A percentile compares a stretch with the other conserved stretches of the same genome.
Evolutionary conservation across 2,329 filamentous ascomycete species (phyloP).

Genomic region (Calonectria pteridis): DNA sequence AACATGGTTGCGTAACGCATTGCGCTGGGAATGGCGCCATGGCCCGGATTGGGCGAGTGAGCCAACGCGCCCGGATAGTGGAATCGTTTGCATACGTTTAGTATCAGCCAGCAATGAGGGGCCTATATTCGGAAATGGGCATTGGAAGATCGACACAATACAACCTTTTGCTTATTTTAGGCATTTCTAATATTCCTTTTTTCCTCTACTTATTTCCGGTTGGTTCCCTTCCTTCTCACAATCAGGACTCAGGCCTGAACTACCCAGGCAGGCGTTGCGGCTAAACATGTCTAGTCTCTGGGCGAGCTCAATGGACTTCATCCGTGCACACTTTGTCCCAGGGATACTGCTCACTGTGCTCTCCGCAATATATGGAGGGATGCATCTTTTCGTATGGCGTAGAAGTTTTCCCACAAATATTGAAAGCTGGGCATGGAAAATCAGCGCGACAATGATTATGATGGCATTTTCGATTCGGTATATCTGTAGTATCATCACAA

Average conservation of each 20-base stretch:
- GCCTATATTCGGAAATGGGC: no score
- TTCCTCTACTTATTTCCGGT: background rate
- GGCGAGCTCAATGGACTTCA: background rate
- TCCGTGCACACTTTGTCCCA: background rate
- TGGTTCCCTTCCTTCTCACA: background rate
- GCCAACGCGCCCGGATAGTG: no score
- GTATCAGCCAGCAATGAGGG: no score
- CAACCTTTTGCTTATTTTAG: background rate
- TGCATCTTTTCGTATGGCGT: slow-evolving; percentile 12
- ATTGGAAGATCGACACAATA: background rate
- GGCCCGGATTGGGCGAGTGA: no score
- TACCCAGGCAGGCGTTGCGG: background rate
- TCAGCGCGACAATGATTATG: slow-evolving; percentile 12
- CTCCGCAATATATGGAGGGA: slow-evolving; percentile 15
- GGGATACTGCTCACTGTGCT: slow-evolving; percentile 12
- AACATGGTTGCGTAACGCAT: no score
- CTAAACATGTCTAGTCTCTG: background rate
- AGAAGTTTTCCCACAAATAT: slow-evolving; percentile 4
- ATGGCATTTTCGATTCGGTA: background rate
- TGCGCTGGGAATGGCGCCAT: no score
- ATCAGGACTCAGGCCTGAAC: background rate
- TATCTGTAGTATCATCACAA: background rate
- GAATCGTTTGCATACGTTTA: background rate
- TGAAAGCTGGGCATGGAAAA: slow-evolving; percentile 13
- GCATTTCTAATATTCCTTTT: background rate